Percentiles rank a stretch among this genome's conserved stretches.
phyloP scores from a whole-genome alignment of 129 eudicot species.

The Flaveria bidentis region DNA sequence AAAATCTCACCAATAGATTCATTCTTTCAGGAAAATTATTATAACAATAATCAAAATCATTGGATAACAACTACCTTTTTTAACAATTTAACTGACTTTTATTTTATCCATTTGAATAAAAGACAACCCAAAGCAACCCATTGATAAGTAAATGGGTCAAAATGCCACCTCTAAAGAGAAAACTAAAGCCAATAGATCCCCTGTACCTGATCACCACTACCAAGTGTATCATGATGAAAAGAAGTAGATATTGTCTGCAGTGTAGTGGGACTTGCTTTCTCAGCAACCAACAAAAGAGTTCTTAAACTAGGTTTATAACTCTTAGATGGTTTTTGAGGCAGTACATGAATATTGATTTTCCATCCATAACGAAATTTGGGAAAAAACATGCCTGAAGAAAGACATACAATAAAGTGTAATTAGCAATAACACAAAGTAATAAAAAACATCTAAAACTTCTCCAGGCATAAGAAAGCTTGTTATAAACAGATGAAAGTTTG shows the following conservation, averaged over 20 bases:
- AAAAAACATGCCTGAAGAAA: conserved; percentile 60
- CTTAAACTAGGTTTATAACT: conserved; percentile 42
- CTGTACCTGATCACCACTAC: conserved; percentile 62
- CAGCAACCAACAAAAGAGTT: conserved; percentile 85
- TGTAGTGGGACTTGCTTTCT: conserved; percentile 54
- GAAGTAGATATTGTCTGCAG: conserved; percentile 52
- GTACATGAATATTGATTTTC: conserved; percentile 64
- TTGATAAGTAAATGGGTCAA: not conserved
- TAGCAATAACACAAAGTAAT: conserved; percentile 20
- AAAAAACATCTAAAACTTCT: conserved; percentile 17
- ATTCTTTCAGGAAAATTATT: not conserved
- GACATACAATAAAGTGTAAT: not conserved
- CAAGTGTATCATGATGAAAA: conserved; percentile 44
- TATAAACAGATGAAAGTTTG: not conserved
- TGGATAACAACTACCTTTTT: not conserved
- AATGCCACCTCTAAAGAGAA: conserved; percentile 6
- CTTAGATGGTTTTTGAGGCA: conserved; percentile 59
- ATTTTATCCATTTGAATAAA: not conserved
- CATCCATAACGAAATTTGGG: conserved; percentile 88
- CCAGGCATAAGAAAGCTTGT: not conserved
- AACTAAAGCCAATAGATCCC: not conserved
- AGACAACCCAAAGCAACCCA: conserved; percentile 6
- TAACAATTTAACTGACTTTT: not conserved
- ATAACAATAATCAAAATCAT: not conserved
- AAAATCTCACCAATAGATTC: not conserved